phyloP scores from a whole-genome alignment of 352 stramenopile species.

The Pythium rhizo-oryzae region DNA sequence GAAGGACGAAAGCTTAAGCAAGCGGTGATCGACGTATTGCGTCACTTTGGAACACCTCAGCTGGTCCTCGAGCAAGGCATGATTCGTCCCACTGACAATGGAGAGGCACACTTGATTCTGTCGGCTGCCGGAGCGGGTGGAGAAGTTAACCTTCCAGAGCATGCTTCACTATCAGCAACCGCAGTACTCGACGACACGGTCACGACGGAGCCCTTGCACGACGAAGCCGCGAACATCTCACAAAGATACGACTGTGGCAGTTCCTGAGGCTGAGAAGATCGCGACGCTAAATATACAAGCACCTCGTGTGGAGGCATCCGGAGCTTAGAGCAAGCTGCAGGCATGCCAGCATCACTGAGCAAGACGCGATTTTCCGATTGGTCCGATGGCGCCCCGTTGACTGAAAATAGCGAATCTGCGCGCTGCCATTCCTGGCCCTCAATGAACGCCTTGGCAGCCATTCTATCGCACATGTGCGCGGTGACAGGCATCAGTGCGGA shows the following conservation, averaged over 20 bases:
- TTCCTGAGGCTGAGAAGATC: background rate
- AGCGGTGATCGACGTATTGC: conserved; percentile 50
- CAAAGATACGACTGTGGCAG: background rate
- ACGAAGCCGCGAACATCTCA: background rate
- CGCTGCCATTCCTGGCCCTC: background rate
- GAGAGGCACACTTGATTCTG: background rate
- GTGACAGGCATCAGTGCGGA: background rate
- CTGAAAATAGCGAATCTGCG: conserved; percentile 15
- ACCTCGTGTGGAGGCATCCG: background rate
- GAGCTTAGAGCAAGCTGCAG: background rate
- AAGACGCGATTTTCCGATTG: background rate
- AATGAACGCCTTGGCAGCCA: background rate
- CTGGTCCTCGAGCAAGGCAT: background rate
- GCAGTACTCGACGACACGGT: background rate
- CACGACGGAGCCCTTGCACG: background rate
- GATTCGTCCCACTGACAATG: background rate
- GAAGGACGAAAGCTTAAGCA: conserved; percentile 65
- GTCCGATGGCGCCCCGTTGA: background rate
- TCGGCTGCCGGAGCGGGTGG: background rate
- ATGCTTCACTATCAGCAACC: background rate
- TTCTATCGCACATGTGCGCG: background rate
- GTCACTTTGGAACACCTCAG: conserved; percentile 26
- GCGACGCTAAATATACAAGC: background rate
- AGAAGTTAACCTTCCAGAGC: background rate
- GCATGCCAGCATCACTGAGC: background rate